phyloP scores from a whole-genome alignment of 768 basidiomycete genomes.

The Terana coerulea region DNA sequence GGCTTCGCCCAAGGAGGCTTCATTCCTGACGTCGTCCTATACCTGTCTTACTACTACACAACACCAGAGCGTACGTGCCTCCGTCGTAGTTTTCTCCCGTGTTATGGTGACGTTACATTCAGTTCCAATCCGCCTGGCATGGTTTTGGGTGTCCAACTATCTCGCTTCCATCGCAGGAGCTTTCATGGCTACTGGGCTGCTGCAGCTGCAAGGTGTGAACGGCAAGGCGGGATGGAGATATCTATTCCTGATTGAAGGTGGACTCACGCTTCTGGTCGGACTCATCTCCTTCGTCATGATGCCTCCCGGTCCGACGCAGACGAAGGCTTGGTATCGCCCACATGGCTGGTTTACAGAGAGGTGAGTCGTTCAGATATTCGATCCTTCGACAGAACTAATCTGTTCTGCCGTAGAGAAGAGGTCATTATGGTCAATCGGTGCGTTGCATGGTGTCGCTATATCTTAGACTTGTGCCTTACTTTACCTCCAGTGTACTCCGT shows the following conservation, averaged over 20 bases:
- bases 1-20: slow-evolving; percentile 65
- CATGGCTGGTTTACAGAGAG: slow-evolving; percentile 65
- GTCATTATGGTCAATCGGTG: slow-evolving; percentile 58
- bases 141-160: slow-evolving; percentile 66
- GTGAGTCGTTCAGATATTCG: slow-evolving; percentile 25
- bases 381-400: neutral
- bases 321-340: slow-evolving; percentile 53
- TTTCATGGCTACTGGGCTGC: slow-evolving; percentile 63
- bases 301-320: slow-evolving; percentile 63
- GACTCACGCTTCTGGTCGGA: slow-evolving; percentile 47
- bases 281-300: slow-evolving; percentile 51
- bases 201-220: slow-evolving; percentile 46
- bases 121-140: slow-evolving; percentile 66
- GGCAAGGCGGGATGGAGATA: slow-evolving; percentile 59
- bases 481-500: slow-evolving; percentile 40
- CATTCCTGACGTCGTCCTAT: slow-evolving; percentile 61
- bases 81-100: neutral
- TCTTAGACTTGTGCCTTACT: neutral
- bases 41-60: slow-evolving; percentile 64
- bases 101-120: neutral
- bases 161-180: slow-evolving; percentile 49
- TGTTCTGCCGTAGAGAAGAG: slow-evolving; percentile 45
- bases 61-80: slow-evolving; percentile 44
- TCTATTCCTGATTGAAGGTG: slow-evolving; percentile 53
- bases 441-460: neutral